Evolutionary conservation across 1,139 yeast genomes (phyloP).

Genomic region (Nakaseomyces delphensis): DNA sequence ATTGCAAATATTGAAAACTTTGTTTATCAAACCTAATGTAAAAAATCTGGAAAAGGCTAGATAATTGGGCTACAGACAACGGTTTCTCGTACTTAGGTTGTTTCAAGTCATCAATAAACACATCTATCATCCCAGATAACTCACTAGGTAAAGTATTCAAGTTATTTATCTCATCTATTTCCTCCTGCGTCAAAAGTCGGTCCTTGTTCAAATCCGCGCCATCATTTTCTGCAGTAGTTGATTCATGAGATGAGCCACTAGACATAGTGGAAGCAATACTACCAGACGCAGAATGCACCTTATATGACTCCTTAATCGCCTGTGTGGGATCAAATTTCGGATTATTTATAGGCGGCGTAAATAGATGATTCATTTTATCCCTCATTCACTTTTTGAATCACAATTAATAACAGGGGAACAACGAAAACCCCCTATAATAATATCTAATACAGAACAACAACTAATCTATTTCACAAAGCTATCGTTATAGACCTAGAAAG

Average conservation of each 20-base stretch:
- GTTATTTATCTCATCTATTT: conserved; percentile 16
- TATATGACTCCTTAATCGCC: conserved; percentile 27
- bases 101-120: conserved; percentile 42
- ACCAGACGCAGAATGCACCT: conserved; percentile 7
- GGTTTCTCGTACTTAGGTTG: conserved; percentile 51
- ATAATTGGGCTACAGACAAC: conserved; percentile 42
- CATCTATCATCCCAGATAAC: conserved; percentile 32
- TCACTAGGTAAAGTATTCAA: conserved; percentile 32
- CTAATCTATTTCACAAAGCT: too few species aligned
- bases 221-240: background rate
- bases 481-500: too few species aligned
- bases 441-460: background rate
- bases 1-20: conserved; percentile 20
- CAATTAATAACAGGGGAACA: too few species aligned
- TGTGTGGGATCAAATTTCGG: conserved; percentile 22
- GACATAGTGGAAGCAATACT: conserved; percentile 4
- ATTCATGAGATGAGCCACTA: background rate
- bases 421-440: too few species aligned
- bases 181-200: conserved; percentile 15
- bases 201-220: background rate
- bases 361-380: conserved; percentile 18
- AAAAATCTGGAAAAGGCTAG: conserved; percentile 46
- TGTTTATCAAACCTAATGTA: conserved; percentile 33
- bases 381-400: background rate
- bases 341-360: conserved; percentile 29